Base-by-base conservation (phyloP, 768 basidiomycete species). In the Candolleomyces efflorescens region DNA sequence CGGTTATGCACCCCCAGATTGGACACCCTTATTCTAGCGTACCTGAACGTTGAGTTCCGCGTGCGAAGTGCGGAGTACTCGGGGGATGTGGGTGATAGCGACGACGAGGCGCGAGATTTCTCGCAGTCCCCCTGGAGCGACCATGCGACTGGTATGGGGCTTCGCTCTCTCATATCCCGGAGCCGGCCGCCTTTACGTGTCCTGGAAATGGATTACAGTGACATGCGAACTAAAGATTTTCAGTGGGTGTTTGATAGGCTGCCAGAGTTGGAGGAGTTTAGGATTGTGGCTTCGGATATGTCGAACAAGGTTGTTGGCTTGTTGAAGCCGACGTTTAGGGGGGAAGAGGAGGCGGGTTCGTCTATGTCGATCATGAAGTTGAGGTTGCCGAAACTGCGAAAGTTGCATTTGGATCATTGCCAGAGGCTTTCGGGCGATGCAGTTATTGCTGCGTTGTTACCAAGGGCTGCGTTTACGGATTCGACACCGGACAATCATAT, bases 161-260 rank as follows among this genome's bases (percentile, higher is more conserved):
- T 92, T 20, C 84, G 90, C 26, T 78, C 73, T 46, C 79, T 92
- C 55, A 77, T 90, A 32, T 65, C 71, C 9, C 81, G 86, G 10
- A 85, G 79, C 56, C 73, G 73, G 50, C 90, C 90, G 2, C 86
- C 86, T 13, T 71, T 92, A 41, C 76, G 77, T 49, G 69, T 83
- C 32, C 79, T 91, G 22, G 81, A 86, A 65, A 91, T 92, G 89
- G 85, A 91, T 64, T 87, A 85, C 63, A 85, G 86, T 54, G 90
- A 91, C 71, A 85, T 90, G 83, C 85, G 89, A 46, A 91, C 89
- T 32, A 91, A 90, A 71, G 90, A 92, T 66, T 92, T 92, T 65
- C 67, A 64, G 27, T 89, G 83, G 72, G 73, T 84, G 49, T 91
- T 91, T 61, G 81, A 83, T 56, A 74, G 77, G 38, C 71, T 89